Evolutionary conservation across 1,139 yeast genomes (phyloP).

Genomic region (Taiozyma sp.): DNA sequence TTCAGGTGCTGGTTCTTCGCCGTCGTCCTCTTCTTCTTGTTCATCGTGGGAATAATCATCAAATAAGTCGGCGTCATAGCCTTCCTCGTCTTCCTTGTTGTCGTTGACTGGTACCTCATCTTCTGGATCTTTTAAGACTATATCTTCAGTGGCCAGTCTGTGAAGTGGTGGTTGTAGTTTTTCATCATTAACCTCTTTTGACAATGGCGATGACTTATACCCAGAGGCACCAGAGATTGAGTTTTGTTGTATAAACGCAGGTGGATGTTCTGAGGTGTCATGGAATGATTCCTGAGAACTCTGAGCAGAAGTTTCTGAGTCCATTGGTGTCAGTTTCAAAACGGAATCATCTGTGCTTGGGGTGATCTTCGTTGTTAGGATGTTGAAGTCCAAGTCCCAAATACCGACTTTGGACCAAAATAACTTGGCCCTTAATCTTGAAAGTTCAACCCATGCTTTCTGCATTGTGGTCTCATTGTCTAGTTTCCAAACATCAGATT

Average conservation of each 20-base stretch:
- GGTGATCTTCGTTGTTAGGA: slow-evolving; percentile 27
- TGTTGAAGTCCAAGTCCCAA: slow-evolving; percentile 31
- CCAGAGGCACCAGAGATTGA: not conserved
- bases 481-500: slow-evolving; percentile 43
- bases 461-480: slow-evolving; percentile 34
- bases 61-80: slow-evolving; percentile 11
- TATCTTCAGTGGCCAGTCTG: slow-evolving; percentile 1
- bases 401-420: slow-evolving; percentile 84
- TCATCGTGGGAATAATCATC: slow-evolving; percentile 16
- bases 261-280: not conserved
- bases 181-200: slow-evolving; percentile 7
- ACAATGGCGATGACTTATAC: slow-evolving; percentile 16
- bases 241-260: not conserved
- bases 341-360: slow-evolving; percentile 23
- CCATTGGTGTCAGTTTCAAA: slow-evolving; percentile 2
- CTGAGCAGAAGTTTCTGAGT: slow-evolving; percentile 5
- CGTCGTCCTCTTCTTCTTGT: slow-evolving; percentile 8
- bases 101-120: not conserved
- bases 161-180: not conserved
- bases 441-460: slow-evolving; percentile 54
- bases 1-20: slow-evolving; percentile 15
- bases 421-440: slow-evolving; percentile 51
- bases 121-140: not conserved
- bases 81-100: slow-evolving; percentile 4
- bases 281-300: slow-evolving; percentile 8